Evolutionary conservation across 1,139 yeast species (phyloP).

Genomic region (Suhomyces kunorum): DNA sequence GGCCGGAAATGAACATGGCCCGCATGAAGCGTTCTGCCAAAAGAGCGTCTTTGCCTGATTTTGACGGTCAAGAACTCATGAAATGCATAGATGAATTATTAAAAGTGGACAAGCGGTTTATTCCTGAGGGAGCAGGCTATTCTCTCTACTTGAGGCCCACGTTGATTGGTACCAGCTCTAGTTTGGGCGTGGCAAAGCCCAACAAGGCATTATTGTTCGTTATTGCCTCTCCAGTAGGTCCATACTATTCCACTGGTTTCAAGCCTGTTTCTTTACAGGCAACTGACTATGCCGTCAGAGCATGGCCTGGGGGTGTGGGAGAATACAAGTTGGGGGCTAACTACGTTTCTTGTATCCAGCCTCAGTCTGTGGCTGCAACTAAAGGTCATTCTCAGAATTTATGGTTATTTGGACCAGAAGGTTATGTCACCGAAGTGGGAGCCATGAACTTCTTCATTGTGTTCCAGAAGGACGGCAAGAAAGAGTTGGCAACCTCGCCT

Average conservation of each 20-base stretch:
- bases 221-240: constrained; percentile 95
- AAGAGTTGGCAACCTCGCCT: constrained; percentile 94
- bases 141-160: constrained; percentile 94
- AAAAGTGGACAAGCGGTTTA: constrained; percentile 68
- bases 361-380: constrained; percentile 83
- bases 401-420: constrained; percentile 94
- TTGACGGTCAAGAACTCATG: constrained; percentile 75
- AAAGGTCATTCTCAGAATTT: constrained; percentile 93
- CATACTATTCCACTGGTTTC: constrained; percentile 86
- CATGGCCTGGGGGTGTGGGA: constrained; percentile 99
- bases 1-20: constrained; percentile 88
- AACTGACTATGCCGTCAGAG: constrained; percentile 91
- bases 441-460: constrained; percentile 95
- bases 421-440: constrained; percentile 91
- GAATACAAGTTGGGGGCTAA: constrained; percentile 95
- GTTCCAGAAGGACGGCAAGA: constrained; percentile 75
- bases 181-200: constrained; percentile 83
- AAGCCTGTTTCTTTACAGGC: constrained; percentile 93
- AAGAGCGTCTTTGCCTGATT: constrained; percentile 83
- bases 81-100: constrained; percentile 75
- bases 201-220: constrained; percentile 77
- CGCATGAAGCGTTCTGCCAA: constrained; percentile 88
- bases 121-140: constrained; percentile 84
- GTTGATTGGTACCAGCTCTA: constrained; percentile 85
- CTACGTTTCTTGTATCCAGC: constrained; percentile 92